Evolutionary conservation across 345 rosid species (phyloP).

Genomic region (Rhodamnia argentea): DNA sequence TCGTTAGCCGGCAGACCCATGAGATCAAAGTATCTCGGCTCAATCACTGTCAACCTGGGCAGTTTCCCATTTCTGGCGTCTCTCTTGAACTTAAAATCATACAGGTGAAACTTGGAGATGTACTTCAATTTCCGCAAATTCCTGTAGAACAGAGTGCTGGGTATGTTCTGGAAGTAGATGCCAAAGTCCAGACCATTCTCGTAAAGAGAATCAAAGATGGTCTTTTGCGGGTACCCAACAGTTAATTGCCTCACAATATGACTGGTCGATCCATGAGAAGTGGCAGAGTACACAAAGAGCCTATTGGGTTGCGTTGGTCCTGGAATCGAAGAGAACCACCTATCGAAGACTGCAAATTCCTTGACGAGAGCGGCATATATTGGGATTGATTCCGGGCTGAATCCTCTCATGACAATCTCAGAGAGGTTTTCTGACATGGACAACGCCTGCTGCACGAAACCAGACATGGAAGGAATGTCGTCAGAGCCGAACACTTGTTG

Average conservation of each 20-base stretch:
- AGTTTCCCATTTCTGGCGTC: slow-evolving; percentile 71
- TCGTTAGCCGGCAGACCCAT: slow-evolving; percentile 67
- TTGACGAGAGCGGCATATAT: slow-evolving; percentile 50
- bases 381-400: slow-evolving; percentile 64
- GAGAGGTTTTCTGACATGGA: slow-evolving; percentile 64
- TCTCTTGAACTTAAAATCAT: slow-evolving; percentile 50
- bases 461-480: slow-evolving; percentile 71
- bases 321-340: slow-evolving; percentile 94
- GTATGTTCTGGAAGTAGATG: slow-evolving; percentile 70
- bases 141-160: slow-evolving; percentile 75
- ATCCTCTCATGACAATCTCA: slow-evolving; percentile 80
- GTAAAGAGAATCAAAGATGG: slow-evolving; percentile 82
- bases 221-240: slow-evolving; percentile 79
- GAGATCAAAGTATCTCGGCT: slow-evolving; percentile 85
- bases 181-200: slow-evolving; percentile 60
- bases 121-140: slow-evolving; percentile 79
- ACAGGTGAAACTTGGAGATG: slow-evolving; percentile 56
- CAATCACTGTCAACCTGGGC: slow-evolving; percentile 75
- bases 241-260: slow-evolving; percentile 74
- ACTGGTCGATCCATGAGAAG: slow-evolving; percentile 91
- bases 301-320: slow-evolving; percentile 98
- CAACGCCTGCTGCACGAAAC: slow-evolving; percentile 88
- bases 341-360: slow-evolving; percentile 78
- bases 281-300: slow-evolving; percentile 79
- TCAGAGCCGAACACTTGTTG: slow-evolving; percentile 76